Base-by-base conservation (phyloP, 192 early-diverging fungal species). In the Coemansia umbellata region DNA sequence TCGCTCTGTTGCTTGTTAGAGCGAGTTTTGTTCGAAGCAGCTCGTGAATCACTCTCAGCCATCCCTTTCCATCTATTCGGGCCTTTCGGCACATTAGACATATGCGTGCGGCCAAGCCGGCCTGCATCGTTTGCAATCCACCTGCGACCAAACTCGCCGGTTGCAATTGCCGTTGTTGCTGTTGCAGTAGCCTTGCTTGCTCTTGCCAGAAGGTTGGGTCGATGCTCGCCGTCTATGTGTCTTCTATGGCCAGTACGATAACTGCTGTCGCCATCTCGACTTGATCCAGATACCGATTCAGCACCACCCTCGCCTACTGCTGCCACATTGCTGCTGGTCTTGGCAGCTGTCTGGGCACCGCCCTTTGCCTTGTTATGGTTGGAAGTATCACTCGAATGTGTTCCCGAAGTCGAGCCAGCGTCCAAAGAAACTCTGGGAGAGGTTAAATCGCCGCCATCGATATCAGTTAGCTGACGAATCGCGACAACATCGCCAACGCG, bases 401-500 rank as follows among this genome's bases (percentile, higher is more conserved):
- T 26, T 36, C 22, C 49, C 8, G 45, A 23, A 14, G 22, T 31
- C 1, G 51, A 6, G 35, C 68, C 60, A 40, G 24, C 57, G 43
- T 69, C 73, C 27, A 64, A 24, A 18, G 57, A 59, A 35, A 52
- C 55, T 4, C 58, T 50, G 11, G 66, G 61, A 15, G 57, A 68
- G 10, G 37, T 49, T 31, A 41, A 15, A 11, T 69, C 69, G 19
- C 54, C 55, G 39, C 47, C 43, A 31, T 67, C 61, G 32, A 50
- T 44, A 37, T 55, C 62, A 4, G 27, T 14, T 3, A 74, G 18
- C 5, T 66, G 70, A 31, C 50, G 43, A n/a, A 79, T 66, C 15
- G 64, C 55, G 4, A 79, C 64, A 36, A 74, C 52, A 37, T 79
- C 77, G 48, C 77, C 77, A n/a, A 69, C 59, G 11, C 47, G 35